Evolutionary conservation across 306 rosid genomes (phyloP), one percentile per base, ranked within the genome.

Genomic region (Glycine tomentella): DNA sequence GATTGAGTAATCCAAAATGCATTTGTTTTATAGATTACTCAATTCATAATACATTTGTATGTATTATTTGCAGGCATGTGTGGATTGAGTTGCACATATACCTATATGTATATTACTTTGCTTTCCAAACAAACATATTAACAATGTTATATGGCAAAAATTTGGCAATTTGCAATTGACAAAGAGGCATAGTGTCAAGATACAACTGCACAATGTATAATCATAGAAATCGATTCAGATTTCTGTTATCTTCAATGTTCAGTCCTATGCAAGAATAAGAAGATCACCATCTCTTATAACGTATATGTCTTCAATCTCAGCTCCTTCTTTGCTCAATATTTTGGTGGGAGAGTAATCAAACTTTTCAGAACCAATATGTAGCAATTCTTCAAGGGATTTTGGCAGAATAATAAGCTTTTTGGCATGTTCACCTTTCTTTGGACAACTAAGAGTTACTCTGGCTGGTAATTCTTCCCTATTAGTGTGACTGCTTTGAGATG

Each of bases 221-320:
- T 8, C 8, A 58, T 11, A n/a, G n/a, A n/a, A n/a, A n/a, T n/a
- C n/a, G n/a, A n/a, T n/a, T n/a, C n/a, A n/a, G n/a, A 9, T 20
- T 14, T 25, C 0, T 25, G 7, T 4, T 20, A 59, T 20, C 14
- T 34, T 34, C 8, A 62, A 12, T 14, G 4, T n/a, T 17, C 34
- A 57, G 10, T 13, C 68, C 45, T 51, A 50, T 45, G 9, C 83
- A 71, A 92, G 85, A 80, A 87, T 42, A 71, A 92, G 90, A 83
- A 79, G 69, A 68, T 92, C 97, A 38, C 94, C 91, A 59, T 92
- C 94, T 87, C 91, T 89, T 38, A 92, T 75, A 51, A 87, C 64
- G 25, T 83, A 61, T 68, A 92, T 82, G 8, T 89, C 94, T 45
- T 90, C 94, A 66, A 92, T 42, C 87, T 87, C 83, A 74, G 93